phyloP scores from a whole-genome alignment of 1,139 yeast species.

The Candida smagusa region DNA sequence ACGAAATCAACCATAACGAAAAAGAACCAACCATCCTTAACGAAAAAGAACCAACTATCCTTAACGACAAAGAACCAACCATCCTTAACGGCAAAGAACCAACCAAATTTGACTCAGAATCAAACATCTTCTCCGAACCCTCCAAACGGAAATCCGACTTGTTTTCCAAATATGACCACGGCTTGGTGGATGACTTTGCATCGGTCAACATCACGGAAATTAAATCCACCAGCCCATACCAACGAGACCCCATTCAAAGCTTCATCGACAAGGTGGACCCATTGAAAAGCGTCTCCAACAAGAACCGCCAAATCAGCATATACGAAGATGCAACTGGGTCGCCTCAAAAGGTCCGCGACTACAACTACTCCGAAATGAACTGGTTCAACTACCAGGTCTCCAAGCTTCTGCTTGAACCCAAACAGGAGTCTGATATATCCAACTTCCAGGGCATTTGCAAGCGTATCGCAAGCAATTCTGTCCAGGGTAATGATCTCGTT shows the following conservation, averaged over 20 bases:
- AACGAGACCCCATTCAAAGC: constrained; percentile 24
- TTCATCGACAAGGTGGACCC: constrained; percentile 45
- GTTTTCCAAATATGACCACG: constrained; percentile 18
- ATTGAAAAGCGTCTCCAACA: constrained; percentile 31
- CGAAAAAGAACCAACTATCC: neutral
- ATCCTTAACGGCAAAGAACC: neutral
- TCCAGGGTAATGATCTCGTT: constrained; percentile 17
- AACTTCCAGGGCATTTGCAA: constrained; percentile 19
- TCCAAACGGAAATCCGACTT: constrained; percentile 13
- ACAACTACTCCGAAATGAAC: constrained; percentile 32
- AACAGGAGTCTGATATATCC: constrained; percentile 15
- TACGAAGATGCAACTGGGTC: constrained; percentile 38
- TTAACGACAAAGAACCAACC: neutral
- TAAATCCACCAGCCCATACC: constrained; percentile 5
- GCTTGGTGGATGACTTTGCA: constrained; percentile 36
- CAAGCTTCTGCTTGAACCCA: constrained; percentile 15
- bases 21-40: neutral
- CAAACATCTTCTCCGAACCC: neutral
- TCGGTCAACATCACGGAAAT: constrained; percentile 33
- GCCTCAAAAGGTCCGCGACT: constrained; percentile 31
- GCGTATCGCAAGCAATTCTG: constrained; percentile 9
- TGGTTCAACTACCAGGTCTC: constrained; percentile 44
- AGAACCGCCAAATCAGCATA: constrained; percentile 34
- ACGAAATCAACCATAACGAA: constrained; percentile 9
- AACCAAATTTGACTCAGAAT: neutral